phyloP scores from a whole-genome alignment of 257 asterid species.

The Hygrophila difformis region DNA sequence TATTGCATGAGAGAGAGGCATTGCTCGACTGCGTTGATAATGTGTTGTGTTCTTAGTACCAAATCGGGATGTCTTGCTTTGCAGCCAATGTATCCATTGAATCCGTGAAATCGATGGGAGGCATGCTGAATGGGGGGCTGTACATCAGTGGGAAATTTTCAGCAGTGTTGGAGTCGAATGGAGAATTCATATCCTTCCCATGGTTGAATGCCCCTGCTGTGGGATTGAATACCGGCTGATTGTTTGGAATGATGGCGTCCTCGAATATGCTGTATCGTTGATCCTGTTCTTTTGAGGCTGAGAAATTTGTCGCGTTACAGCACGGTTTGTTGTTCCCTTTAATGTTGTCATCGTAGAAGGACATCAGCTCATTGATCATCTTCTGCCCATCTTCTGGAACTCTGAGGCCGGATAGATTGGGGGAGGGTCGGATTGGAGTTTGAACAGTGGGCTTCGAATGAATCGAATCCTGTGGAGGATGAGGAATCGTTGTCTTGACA shows the following conservation, averaged over 20 bases:
- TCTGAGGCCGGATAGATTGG: slow-evolving; percentile 34
- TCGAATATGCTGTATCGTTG: slow-evolving; percentile 18
- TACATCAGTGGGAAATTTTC: slow-evolving; percentile 51
- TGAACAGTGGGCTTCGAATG: slow-evolving; percentile 26
- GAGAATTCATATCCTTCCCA: slow-evolving; percentile 26
- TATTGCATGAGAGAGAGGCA: too few species aligned
- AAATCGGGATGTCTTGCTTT: slow-evolving; percentile 40
- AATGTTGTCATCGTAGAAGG: slow-evolving; percentile 36
- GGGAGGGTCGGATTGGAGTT: slow-evolving; percentile 19
- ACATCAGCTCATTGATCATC: slow-evolving; percentile 53
- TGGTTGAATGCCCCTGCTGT: slow-evolving; percentile 33
- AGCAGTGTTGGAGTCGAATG: slow-evolving; percentile 29
- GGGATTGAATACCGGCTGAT: slow-evolving; percentile 23
- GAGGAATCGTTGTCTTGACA: slow-evolving; percentile 32
- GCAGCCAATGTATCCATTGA: slow-evolving; percentile 24
- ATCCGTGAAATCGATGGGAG: slow-evolving; percentile 32
- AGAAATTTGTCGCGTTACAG: slow-evolving; percentile 13
- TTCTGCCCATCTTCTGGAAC: slow-evolving; percentile 67
- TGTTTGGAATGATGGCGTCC: slow-evolving; percentile 19
- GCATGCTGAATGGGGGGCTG: slow-evolving; percentile 37
- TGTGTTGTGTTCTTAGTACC: slow-evolving; percentile 52
- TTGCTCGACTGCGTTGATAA: too few species aligned
- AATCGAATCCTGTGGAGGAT: slow-evolving; percentile 35
- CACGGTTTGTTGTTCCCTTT: slow-evolving; percentile 27
- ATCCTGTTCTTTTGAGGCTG: slow-evolving; percentile 26